Percentiles rank a stretch among this genome's conserved stretches.
These are phyloP conservation scores for Tolypocladium nubicola DNA, from an alignment of 2,329 filamentous ascomycete species.

Conservation along the genomic window DNA sequence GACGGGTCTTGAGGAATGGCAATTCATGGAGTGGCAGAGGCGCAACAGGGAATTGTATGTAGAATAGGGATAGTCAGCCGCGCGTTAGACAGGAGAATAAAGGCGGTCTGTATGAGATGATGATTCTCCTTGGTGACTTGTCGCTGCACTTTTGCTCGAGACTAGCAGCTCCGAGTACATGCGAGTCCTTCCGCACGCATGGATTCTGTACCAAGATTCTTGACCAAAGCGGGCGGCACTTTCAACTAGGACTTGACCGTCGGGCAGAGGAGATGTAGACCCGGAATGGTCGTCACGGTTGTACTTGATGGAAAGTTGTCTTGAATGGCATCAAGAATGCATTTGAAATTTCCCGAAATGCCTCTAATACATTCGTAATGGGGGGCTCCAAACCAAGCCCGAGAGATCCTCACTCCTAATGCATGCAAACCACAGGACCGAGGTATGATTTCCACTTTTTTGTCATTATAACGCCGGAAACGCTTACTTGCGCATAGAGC, in stretches of 20 bases:
- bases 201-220: not conserved
- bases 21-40: conserved; percentile 4
- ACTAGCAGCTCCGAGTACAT: too few species aligned
- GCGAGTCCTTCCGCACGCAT: too few species aligned
- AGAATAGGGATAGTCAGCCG: conserved; percentile 3
- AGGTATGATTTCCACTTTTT: conserved; percentile 22
- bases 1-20: conserved; percentile 3
- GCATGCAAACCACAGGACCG: conserved; percentile 26
- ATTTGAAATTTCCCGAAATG: conserved; percentile 23
- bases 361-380: conserved; percentile 27
- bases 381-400: conserved; percentile 16
- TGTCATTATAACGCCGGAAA: conserved; percentile 22
- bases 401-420: conserved; percentile 28
- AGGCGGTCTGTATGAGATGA: not conserved
- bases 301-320: not conserved
- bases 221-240: not conserved
- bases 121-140: not conserved
- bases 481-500: conserved; percentile 82
- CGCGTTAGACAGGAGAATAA: not conserved
- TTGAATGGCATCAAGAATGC: conserved; percentile 14
- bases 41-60: conserved; percentile 7
- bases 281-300: not conserved
- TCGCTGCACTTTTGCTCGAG: too few species aligned
- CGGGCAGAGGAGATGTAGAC: not conserved
- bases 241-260: not conserved